Evolutionary conservation across 345 rosid species (phyloP).

Genomic region (Hypericum androsaemum): DNA sequence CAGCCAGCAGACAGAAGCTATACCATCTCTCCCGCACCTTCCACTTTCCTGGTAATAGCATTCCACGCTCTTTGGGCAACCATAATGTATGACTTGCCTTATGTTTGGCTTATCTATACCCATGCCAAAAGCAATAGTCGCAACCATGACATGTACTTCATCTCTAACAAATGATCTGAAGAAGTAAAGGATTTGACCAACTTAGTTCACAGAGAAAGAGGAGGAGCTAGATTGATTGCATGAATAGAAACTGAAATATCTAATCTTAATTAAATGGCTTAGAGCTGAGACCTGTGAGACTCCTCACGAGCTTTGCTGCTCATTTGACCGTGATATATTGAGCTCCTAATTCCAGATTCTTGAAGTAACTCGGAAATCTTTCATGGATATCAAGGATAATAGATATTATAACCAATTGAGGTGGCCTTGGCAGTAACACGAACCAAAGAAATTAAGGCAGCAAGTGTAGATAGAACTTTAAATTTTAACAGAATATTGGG

Average conservation of each 20-base stretch:
- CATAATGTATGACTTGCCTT: constrained; percentile 43
- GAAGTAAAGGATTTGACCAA: constrained; percentile 2
- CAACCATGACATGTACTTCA: constrained; percentile 42
- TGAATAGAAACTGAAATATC: background rate
- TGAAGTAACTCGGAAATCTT: constrained; percentile 29
- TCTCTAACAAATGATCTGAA: constrained; percentile 36
- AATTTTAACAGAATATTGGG: too few species aligned
- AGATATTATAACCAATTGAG: background rate
- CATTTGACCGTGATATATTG: constrained; percentile 46
- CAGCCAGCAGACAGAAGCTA: constrained; percentile 42
- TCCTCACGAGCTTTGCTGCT: constrained; percentile 32
- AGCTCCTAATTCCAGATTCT: constrained; percentile 29
- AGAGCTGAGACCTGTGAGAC: constrained; percentile 29
- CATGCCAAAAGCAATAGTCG: constrained; percentile 48
- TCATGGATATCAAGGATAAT: constrained; percentile 6
- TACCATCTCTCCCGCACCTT: constrained; percentile 45
- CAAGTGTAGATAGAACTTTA: too few species aligned
- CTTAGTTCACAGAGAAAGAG: constrained; percentile 2
- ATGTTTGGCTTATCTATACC: constrained; percentile 43
- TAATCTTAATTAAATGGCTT: constrained; percentile 1
- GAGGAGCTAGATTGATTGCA: constrained; percentile 5
- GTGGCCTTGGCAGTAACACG: too few species aligned
- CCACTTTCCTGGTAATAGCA: constrained; percentile 48
- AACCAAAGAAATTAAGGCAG: too few species aligned
- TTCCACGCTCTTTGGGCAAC: constrained; percentile 41